Evolutionary conservation across 345 rosid genomes (phyloP), one percentile per base, ranked within the genome.

Genomic region (Adansonia digitata): DNA sequence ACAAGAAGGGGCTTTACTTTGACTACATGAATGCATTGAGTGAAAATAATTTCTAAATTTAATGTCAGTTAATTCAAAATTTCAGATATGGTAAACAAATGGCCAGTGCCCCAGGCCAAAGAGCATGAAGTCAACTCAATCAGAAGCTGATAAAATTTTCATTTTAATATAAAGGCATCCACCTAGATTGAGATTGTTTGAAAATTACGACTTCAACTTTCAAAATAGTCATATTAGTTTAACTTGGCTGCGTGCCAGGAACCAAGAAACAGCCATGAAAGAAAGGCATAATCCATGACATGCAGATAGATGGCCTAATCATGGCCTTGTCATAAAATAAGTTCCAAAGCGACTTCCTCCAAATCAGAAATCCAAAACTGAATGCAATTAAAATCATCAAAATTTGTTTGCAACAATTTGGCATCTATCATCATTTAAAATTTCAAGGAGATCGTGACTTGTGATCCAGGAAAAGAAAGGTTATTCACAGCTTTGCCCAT

Each of bases 381-480:
- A 72, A 39, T 14, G 75, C 37, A 15, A 56, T 10, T 24, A 56
- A 55, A 2, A 72, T 39, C 34, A 37, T 2, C 26, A 34, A 52
- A 0, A 18, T 1, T 37, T 53, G 22, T 53, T 37, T 20, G 5
- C 34, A 40, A 40, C 49, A 72, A 72, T 34, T 18, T 34, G 63
- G 74, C 57, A 71, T 71, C 70, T 46, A 17, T 55, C 11, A 29
- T 34, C 52, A 24, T 53, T 52, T 39, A 29, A 12, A 39, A 42
- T 22, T 17, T 55, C 40, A 42, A 52, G 62, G 46, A 26, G 20
- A 67, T 48, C 60, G 56, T 7, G 35, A 29, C 52, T 46, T 6
- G 71, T 17, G 75, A 74, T 69, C 71, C 75, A 8, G 15, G 46
- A 63, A 53, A 35, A 15, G 57, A 77, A 57, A 35, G 53, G 31